Conservation (phyloP, 1,284 basidiomycete species). For the Leccinum brunneo-olivaceum region DNA sequence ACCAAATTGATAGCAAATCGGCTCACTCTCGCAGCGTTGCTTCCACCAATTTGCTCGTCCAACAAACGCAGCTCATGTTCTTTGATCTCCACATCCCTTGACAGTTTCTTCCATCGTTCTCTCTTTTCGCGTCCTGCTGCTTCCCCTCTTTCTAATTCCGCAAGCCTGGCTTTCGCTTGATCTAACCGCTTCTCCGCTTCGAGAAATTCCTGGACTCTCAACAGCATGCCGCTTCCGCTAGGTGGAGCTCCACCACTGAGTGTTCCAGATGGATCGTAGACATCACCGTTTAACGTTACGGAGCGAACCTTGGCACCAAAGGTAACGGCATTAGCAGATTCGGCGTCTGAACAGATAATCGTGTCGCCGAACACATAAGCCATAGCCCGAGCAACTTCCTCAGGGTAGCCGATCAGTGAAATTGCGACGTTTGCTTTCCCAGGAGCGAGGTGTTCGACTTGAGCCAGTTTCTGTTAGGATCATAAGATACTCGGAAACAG, state of each 20-base stretch:
- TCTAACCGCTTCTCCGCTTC: conserved; percentile 50
- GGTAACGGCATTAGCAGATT: conserved; percentile 84
- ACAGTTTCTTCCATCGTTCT: conserved; percentile 64
- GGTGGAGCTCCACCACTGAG: conserved; percentile 90
- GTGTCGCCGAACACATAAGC: conserved; percentile 92
- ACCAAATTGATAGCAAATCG: not conserved
- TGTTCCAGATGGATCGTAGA: conserved; percentile 95
- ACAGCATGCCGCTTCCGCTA: conserved; percentile 66
- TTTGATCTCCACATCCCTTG: conserved; percentile 80
- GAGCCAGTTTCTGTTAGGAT: conserved; percentile 62
- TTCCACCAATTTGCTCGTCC: conserved; percentile 81
- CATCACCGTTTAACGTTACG: conserved; percentile 91
- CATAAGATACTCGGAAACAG: not conserved
- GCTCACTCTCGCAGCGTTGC: conserved; percentile 81
- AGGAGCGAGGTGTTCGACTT: conserved; percentile 71
- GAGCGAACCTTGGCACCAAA: conserved; percentile 74
- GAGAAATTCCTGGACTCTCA: conserved; percentile 83
- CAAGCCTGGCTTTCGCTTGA: conserved; percentile 47
- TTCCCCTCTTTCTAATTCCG: conserved; percentile 55
- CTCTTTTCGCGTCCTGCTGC: conserved; percentile 49
- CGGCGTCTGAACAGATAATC: conserved; percentile 86
- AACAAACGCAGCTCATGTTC: conserved; percentile 81
- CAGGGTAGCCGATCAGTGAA: conserved; percentile 80
- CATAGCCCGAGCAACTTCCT: conserved; percentile 86
- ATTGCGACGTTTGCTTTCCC: conserved; percentile 85